A percentile compares a stretch with the other conserved stretches of the same genome.
These are phyloP conservation scores for Ciborinia camelliae DNA, from an alignment of 2,329 filamentous ascomycete species.

Conservation along the genomic window DNA sequence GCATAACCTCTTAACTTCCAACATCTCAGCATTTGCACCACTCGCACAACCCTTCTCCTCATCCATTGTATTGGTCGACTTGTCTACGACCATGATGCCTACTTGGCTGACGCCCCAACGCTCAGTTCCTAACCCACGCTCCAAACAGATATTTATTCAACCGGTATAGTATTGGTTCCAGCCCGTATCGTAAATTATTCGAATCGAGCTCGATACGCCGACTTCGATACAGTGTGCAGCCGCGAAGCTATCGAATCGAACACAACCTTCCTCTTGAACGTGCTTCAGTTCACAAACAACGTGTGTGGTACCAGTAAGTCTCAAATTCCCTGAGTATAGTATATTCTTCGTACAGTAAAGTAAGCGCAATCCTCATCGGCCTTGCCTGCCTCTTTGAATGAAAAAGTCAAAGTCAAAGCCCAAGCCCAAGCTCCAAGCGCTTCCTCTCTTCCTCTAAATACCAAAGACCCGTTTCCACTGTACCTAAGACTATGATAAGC, in stretches of 20 bases:
- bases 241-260: not conserved
- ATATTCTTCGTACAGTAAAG: not conserved
- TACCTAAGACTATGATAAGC: not conserved
- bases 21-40: not conserved
- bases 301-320: not conserved
- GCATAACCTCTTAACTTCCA: not conserved
- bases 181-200: not conserved
- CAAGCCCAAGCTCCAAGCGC: not conserved
- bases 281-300: not conserved
- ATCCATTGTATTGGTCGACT: not conserved
- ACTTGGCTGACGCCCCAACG: not conserved
- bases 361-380: not conserved
- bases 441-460: conserved; percentile 4
- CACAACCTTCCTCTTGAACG: not conserved
- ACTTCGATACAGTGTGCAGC: not conserved
- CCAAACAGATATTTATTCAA: not conserved
- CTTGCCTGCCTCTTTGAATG: not conserved
- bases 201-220: not conserved
- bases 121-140: not conserved
- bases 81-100: not conserved
- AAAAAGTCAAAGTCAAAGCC: not conserved
- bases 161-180: not conserved
- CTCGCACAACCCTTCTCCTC: conserved; percentile 13
- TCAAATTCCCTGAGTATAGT: not conserved
- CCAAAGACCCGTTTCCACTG: too few species aligned